Evolutionary conservation across 2,329 filamentous ascomycete genomes (phyloP).

Genomic region (Xylariaceae sp.): DNA sequence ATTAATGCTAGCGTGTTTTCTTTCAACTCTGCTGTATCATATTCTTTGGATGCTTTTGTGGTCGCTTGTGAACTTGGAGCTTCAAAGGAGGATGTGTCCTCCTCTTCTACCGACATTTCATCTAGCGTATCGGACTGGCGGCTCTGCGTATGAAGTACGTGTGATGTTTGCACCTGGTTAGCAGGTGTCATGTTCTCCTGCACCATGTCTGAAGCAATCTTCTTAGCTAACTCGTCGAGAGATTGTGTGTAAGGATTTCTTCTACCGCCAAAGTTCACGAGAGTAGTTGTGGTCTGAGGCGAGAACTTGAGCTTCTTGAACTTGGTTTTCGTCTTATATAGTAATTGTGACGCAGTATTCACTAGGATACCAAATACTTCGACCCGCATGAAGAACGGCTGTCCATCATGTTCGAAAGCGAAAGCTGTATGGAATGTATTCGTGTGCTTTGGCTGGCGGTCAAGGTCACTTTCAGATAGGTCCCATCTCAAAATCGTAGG

Average conservation of each 20-base stretch:
- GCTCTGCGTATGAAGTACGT: not conserved
- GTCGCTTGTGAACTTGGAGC: not conserved
- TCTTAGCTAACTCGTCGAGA: not conserved
- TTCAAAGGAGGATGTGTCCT: not conserved
- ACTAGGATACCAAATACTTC: slow-evolving; percentile 36
- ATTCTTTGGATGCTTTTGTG: not conserved
- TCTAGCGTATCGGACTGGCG: not conserved
- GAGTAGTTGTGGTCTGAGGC: slow-evolving; percentile 18
- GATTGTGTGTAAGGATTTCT: not conserved
- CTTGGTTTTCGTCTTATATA: slow-evolving; percentile 22
- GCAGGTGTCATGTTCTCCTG: slow-evolving; percentile 30
- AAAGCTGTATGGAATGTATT: slow-evolving; percentile 40
- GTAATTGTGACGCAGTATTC: slow-evolving; percentile 18
- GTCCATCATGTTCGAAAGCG: slow-evolving; percentile 35
- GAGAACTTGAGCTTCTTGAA: slow-evolving; percentile 15
- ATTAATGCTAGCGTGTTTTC: not conserved
- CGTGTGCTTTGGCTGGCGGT: slow-evolving; percentile 28
- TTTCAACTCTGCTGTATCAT: not conserved
- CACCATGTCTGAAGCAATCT: slow-evolving; percentile 36
- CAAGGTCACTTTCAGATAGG: slow-evolving; percentile 37
- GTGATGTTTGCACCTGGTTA: not conserved
- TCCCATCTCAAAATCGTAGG: slow-evolving; percentile 36
- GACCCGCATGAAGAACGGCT: slow-evolving; percentile 39
- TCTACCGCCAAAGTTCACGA: slow-evolving; percentile 27
- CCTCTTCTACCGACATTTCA: not conserved